These are phyloP conservation scores for Brachypodium distachyon DNA, from an alignment of 202 grass and related monocot genomes.

Conservation along the genomic window DNA sequence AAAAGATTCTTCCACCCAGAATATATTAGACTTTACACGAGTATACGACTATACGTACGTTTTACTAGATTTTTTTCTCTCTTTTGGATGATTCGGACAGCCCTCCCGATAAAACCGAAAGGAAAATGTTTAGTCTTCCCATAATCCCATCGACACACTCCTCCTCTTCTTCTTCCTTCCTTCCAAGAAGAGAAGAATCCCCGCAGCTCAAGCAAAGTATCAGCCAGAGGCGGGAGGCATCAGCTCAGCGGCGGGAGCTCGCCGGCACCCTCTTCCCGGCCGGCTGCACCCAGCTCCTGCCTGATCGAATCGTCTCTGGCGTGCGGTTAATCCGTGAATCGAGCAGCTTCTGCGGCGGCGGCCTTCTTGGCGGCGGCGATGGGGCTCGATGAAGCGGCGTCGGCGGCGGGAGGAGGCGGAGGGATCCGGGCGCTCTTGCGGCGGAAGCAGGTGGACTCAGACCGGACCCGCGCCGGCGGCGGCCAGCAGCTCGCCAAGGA, in stretches of 20 bases:
- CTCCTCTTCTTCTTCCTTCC: background rate
- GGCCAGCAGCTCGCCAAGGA: constrained; percentile 66
- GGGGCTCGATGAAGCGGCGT: constrained; percentile 1
- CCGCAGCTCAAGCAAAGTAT: background rate
- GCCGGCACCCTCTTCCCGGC: too few species aligned
- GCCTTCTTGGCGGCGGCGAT: background rate
- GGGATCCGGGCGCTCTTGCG: constrained; percentile 48
- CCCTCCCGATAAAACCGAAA: background rate
- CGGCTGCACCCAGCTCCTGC: too few species aligned
- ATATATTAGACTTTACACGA: too few species aligned
- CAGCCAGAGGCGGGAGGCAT: background rate
- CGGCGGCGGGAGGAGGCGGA: constrained; percentile 4
- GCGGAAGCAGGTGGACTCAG: constrained; percentile 93
- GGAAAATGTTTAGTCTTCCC: too few species aligned
- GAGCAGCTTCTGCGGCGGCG: background rate
- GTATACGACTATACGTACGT: background rate
- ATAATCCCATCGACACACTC: background rate
- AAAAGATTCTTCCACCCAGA: background rate
- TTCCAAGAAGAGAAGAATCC: background rate
- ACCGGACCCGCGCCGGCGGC: constrained; percentile 40
- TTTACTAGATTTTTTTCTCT: background rate
- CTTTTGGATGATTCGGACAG: background rate
- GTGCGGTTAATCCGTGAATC: too few species aligned
- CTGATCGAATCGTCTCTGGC: too few species aligned
- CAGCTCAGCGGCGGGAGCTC: background rate